Base-by-base conservation (phyloP, 768 basidiomycete genomes). In the Clitopilus passeckerianus region DNA sequence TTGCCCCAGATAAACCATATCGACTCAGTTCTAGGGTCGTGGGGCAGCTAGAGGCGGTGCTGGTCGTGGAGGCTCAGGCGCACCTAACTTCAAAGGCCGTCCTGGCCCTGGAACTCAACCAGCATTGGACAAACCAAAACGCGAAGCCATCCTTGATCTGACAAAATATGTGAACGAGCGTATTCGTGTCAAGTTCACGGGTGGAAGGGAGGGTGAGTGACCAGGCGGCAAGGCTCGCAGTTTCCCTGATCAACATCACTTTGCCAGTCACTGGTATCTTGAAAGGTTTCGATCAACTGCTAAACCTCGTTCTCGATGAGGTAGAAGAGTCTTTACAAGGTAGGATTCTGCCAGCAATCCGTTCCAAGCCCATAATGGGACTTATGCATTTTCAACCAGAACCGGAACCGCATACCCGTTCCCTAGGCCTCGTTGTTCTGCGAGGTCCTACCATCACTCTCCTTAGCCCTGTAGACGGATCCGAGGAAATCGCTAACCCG, bases 161-260 rank as follows among this genome's bases (percentile, higher is more conserved):
- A 86, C 91, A 54, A 95, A 96, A 72, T 98, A 97, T 67, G 90
- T 90, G 56, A 91, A 96, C 72, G 87, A 95, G 72, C 83, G 86
- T 62, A 92, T 99, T 69, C 78, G 93, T 58, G 95, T 98, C 68
- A 98, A 97, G 74, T 98, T 99, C 70, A 93, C 93, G n/a, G 97
- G 97, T 46, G 96, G 96, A 37, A 78, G 97, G 41, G 95, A 99
- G 84, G 95, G 95, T 92, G 61, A 37, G 60, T 50, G 18, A 2
- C 46, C 18, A 50, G 18, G 37, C 37, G 37, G 12, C n/a, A 14
- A 2, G 27, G 27, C 27, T 30, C 27, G 7, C 27, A 30, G 3
- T 30, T 30, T 30, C 27, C 27, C 27, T 30, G 27, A 30, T 30
- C 27, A 30, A 30, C 27, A 30, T 30, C 27, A 30, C 27, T 30